Conservation (phyloP, 1,284 basidiomycete genomes). For the Cryptococcus sp. region DNA sequence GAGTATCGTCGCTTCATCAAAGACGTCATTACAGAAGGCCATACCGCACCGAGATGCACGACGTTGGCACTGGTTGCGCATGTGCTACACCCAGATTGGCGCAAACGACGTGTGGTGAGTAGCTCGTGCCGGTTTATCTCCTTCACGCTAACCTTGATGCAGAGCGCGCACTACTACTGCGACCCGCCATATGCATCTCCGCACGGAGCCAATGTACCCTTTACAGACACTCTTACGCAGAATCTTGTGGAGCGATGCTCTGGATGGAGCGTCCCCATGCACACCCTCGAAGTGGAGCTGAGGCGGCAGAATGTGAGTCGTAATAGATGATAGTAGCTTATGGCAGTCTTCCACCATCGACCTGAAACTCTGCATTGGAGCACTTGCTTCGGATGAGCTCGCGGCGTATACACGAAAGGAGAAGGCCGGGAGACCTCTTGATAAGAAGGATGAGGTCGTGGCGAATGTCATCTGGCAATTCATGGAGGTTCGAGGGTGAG, state of each 20-base stretch:
- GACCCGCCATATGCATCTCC: constrained; percentile 40
- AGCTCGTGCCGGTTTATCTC: neutral
- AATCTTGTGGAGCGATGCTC: constrained; percentile 84
- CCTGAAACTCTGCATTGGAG: constrained; percentile 89
- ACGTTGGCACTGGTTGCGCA: constrained; percentile 80
- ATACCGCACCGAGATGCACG: constrained; percentile 87
- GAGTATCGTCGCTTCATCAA: constrained; percentile 95
- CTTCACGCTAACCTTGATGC: neutral
- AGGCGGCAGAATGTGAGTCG: constrained; percentile 89
- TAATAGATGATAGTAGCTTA: neutral
- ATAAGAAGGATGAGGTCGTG: constrained; percentile 98
- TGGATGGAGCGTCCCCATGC: constrained; percentile 89
- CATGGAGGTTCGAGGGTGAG: constrained; percentile 88
- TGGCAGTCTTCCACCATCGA: constrained; percentile 91
- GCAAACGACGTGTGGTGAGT: constrained; percentile 64
- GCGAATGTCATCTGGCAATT: constrained; percentile 99
- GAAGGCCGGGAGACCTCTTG: constrained; percentile 62
- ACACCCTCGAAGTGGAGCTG: constrained; percentile 89
- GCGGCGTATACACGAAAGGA: constrained; percentile 66
- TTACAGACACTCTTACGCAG: constrained; percentile 74
- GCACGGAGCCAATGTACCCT: constrained; percentile 59
- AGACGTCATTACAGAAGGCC: constrained; percentile 90
- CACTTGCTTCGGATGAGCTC: constrained; percentile 75
- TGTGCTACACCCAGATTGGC: constrained; percentile 73
- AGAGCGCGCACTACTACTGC: constrained; percentile 57